Base-by-base conservation (phyloP, 1,139 yeast genomes). In the Wickerhamiella pararugosa region DNA sequence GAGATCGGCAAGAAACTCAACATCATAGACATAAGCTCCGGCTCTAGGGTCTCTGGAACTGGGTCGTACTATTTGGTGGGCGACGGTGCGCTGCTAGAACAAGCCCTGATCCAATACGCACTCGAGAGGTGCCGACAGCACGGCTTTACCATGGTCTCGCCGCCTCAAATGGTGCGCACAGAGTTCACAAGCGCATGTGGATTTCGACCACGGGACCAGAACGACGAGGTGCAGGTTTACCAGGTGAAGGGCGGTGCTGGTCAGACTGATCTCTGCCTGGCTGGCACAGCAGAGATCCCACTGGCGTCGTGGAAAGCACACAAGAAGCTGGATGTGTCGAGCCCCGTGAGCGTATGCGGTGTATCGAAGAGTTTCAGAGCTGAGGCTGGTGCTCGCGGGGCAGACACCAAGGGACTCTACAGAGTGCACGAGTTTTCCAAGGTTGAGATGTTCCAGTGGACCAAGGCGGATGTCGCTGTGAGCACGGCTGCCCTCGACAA, bases 351-450 rank as follows among this genome's bases (percentile, higher is more conserved):
- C 10, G 45, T 28, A 75, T 72, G 52, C 70, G 99, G 97, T 0
- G 70, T 84, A 1, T 80, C 94, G 39, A 68, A 97, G 51, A 76
- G 94, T 47, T 92, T 77, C 56, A 69, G 99, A 49, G 95, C 97
- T 0, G 99, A 92, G 58, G 98, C 98, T 0, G 98, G 98, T 1
- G 92, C 98, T 1, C 71, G 95, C 46, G 99, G 99, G 1, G 74
- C 73, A 50, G 96, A 86, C 51, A 84, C 97, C 0, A 76, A 78
- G 53, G 99, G 99, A 0, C 65, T 92, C 2, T 92, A 90, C 54
- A 66, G 99, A 43, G 97, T 92, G 9, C 99, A 92, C 56, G 99
- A 92, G 62, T 92, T 92, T 58, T 83, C 94, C n/a, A 92, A 92
- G 57, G 94, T 90, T 1, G 99, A 92, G 59, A 64, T 92, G 42